Evolutionary conservation across 2,329 filamentous ascomycete genomes (phyloP).

Genomic region (Aureobasidium mangrovei): DNA sequence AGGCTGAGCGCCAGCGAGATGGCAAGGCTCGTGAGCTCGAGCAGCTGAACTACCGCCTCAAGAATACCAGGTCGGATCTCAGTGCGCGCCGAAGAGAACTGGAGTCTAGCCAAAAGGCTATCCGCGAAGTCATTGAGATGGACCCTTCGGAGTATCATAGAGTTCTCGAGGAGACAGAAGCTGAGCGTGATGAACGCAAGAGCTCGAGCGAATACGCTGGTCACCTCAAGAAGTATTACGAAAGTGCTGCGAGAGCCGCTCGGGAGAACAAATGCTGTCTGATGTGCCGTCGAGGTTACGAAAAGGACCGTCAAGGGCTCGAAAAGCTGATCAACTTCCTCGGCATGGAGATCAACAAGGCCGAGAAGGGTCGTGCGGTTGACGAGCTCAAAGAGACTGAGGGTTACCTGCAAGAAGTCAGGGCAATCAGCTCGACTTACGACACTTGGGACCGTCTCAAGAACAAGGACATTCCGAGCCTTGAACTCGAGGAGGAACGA

Average conservation of each 20-base stretch:
- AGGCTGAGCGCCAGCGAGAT: constrained; percentile 63
- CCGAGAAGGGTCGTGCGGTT: constrained; percentile 36
- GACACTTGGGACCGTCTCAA: constrained; percentile 66
- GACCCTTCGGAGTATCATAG: constrained; percentile 43
- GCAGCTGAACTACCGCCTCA: constrained; percentile 65
- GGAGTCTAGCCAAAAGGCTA: constrained; percentile 47
- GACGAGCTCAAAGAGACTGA: constrained; percentile 55
- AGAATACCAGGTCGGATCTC: constrained; percentile 54
- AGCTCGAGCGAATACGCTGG: constrained; percentile 53
- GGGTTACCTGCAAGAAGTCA: constrained; percentile 51
- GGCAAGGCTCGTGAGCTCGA: constrained; percentile 62
- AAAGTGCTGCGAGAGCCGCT: constrained; percentile 56
- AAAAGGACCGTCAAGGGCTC: constrained; percentile 47
- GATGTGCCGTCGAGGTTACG: constrained; percentile 64
- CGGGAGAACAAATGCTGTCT: constrained; percentile 64
- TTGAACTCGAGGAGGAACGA: constrained; percentile 55
- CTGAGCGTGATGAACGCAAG: constrained; percentile 53
- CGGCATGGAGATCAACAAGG: constrained; percentile 38
- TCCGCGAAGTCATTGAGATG: constrained; percentile 49
- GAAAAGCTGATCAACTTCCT: constrained; percentile 60
- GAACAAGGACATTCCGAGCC: constrained; percentile 57
- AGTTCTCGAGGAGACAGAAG: constrained; percentile 43
- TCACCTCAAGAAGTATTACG: constrained; percentile 42
- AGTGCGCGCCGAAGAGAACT: constrained; percentile 56
- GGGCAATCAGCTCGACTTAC: constrained; percentile 41